These are phyloP conservation scores for Rubroboletus pulcherrimus DNA, from an alignment of 768 basidiomycete genomes.

Conservation along the genomic window DNA sequence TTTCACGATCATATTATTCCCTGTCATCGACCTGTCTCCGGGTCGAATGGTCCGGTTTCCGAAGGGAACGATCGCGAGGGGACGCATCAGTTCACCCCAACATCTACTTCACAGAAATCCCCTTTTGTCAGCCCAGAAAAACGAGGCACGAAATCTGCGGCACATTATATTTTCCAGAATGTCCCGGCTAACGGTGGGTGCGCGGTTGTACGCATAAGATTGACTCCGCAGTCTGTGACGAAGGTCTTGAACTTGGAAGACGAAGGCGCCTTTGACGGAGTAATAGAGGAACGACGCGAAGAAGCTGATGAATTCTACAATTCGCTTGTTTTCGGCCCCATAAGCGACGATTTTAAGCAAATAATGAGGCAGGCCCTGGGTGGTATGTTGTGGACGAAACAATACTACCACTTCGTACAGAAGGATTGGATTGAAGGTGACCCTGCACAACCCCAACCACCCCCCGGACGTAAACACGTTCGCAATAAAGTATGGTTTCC, in stretches of 20 bases:
- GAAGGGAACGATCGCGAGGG: neutral
- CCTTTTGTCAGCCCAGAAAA: constrained; percentile 80
- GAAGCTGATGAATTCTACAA: constrained; percentile 97
- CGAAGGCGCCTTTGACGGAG: constrained; percentile 84
- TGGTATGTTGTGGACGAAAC: constrained; percentile 99
- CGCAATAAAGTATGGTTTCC: constrained; percentile 65
- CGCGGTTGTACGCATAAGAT: constrained; percentile 89
- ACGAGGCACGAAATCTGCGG: constrained; percentile 88
- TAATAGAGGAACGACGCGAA: constrained; percentile 82
- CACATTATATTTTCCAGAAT: constrained; percentile 82
- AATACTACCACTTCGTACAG: constrained; percentile 94
- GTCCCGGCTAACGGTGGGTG: constrained; percentile 93
- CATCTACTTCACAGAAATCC: neutral
- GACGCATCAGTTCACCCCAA: neutral
- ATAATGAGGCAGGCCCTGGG: constrained; percentile 95
- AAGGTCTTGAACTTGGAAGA: constrained; percentile 80
- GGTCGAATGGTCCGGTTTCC: constrained; percentile 26
- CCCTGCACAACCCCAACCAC: constrained; percentile 91
- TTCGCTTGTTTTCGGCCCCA: constrained; percentile 72
- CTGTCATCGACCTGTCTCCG: constrained; percentile 62
- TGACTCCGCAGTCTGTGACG: constrained; percentile 74
- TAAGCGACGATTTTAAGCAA: constrained; percentile 90
- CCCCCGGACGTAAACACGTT: constrained; percentile 79
- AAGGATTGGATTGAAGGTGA: constrained; percentile 97
- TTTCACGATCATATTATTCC: constrained; percentile 98